Evolutionary conservation across 768 basidiomycete species (phyloP), one percentile per base, ranked within the genome.

Genomic region (Clavulina sp.): DNA sequence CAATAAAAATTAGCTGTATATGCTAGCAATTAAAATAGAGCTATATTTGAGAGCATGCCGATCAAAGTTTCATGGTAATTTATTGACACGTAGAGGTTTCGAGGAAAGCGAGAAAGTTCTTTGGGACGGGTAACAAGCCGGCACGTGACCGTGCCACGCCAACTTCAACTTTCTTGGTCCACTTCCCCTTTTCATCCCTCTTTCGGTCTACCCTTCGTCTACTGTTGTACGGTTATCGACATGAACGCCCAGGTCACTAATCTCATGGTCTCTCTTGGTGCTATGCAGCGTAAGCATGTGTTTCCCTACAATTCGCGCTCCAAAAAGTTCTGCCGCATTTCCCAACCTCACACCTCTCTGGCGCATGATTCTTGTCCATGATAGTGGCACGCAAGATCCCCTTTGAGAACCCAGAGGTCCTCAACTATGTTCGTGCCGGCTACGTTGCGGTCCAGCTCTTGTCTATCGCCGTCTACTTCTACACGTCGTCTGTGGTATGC

Each of bases 321-420:
- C 46, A 24, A 43, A 40, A 52, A 29, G 40, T 32, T 5, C 31
- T 41, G 26, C 24, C 40, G 21, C 21, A 24, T 24, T 3, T 28
- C 16, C 4, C 5, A 19, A 46, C 24, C 40, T 24, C 21, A 44
- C 48, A 38, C 51, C 23, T 1, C 30, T 19, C 31, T 30, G 2
- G 0, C 50, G 18, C n/a, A 34, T 23, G 32, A 44, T 29, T 4
- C 48, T 41, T 26, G 21, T 16, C 32, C 13, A 26, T 9, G 21
- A 48, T 57, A 92, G 87, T 96, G 64, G 91, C 91, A 58, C 78
- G 85, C 57, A 84, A 78, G 66, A 79, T 97, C 57, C 81, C 87
- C 28, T 88, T 95, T 57, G 86, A 93, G 40, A 80, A 96, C 67
- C 86, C 88, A 4, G 68, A 79, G 51, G 72, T 84, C 34, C 77